phyloP scores from a whole-genome alignment of 257 asterid genomes.

The Linderniella brevidens region DNA sequence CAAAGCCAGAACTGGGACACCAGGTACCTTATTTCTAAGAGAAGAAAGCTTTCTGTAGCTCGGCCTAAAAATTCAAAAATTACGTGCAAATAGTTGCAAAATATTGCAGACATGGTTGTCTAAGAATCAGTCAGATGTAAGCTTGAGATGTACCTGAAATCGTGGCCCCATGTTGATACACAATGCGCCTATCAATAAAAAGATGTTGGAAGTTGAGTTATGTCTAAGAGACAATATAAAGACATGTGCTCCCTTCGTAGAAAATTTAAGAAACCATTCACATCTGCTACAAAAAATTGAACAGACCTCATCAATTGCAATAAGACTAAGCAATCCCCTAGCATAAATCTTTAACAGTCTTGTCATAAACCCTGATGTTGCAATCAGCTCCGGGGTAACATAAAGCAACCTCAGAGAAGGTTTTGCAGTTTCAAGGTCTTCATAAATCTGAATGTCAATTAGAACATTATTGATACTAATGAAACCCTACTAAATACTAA shows the following conservation, averaged over 20 bases:
- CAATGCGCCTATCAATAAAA: slow-evolving; percentile 71
- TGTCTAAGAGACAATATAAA: neutral
- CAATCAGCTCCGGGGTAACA: slow-evolving; percentile 90
- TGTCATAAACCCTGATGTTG: slow-evolving; percentile 70
- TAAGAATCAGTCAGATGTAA: too few species aligned
- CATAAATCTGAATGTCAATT: slow-evolving; percentile 43
- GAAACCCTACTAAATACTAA: too few species aligned
- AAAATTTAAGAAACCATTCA: neutral
- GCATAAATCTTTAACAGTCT: slow-evolving; percentile 57
- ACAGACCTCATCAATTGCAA: slow-evolving; percentile 86
- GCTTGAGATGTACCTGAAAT: slow-evolving; percentile 58
- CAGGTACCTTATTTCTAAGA: slow-evolving; percentile 50
- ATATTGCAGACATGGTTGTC: too few species aligned
- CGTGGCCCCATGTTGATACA: slow-evolving; percentile 97
- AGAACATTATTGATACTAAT: too few species aligned
- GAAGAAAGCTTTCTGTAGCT: slow-evolving; percentile 90
- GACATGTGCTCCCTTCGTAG: neutral
- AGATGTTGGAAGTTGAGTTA: neutral
- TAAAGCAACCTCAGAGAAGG: slow-evolving; percentile 73
- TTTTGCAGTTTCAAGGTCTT: slow-evolving; percentile 81
- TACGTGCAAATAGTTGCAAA: too few species aligned
- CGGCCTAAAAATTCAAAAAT: slow-evolving; percentile 44
- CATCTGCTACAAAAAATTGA: too few species aligned
- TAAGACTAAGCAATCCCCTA: slow-evolving; percentile 68
- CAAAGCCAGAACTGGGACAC: slow-evolving; percentile 79